Evolutionary conservation across 805 yeast genomes (phyloP), one percentile per base, ranked within the genome.

Genomic region (Saturnispora kantuleensis): DNA sequence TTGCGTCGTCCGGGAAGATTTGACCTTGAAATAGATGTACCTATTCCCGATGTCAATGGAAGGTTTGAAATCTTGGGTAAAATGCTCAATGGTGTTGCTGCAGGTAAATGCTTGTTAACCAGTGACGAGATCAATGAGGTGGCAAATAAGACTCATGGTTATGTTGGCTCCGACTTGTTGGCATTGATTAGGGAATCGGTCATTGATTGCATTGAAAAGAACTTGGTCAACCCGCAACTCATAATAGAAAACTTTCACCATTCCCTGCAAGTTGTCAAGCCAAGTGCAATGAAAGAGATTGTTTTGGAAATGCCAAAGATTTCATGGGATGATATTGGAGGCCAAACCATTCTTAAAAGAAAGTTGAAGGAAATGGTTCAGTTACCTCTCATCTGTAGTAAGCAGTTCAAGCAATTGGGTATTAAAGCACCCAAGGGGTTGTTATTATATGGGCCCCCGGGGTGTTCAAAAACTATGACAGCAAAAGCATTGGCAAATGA

Each of bases 401-500:
- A 78, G 1, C 72, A 95, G 0, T 93, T 93, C 60, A 68, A 69
- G 15, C 68, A 74, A 35, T 68, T 93, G 11, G 97, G 97, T 0
- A 81, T 93, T 3, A 69, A 76, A 36, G 88, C 97, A 0, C 99
- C 99, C 3, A 84, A 86, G 52, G 99, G 99, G 32, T 83, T 93
- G 1, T 63, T 93, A 39, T 68, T 93, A 16, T 93, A 93, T 62
- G 99, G 99, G 0, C 99, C 99, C 1, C 97, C 98, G 0, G 98
- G 98, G 12, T 90, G 97, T 66, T 89, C 97, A 10, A 90, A 90
- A 56, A 90, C 98, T 0, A 64, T 90, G 49, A 86, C 95, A 0
- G 97, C 97, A 2, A 90, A 90, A 57, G 97, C 97, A 0, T 66
- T 90, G 29, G 97, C 97, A 0, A 84, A 96, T 0, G 98, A 90